These are phyloP conservation scores for Aspergillus novofumigatus DNA, from an alignment of 2,329 filamentous ascomycete species.

Conservation along the genomic window DNA sequence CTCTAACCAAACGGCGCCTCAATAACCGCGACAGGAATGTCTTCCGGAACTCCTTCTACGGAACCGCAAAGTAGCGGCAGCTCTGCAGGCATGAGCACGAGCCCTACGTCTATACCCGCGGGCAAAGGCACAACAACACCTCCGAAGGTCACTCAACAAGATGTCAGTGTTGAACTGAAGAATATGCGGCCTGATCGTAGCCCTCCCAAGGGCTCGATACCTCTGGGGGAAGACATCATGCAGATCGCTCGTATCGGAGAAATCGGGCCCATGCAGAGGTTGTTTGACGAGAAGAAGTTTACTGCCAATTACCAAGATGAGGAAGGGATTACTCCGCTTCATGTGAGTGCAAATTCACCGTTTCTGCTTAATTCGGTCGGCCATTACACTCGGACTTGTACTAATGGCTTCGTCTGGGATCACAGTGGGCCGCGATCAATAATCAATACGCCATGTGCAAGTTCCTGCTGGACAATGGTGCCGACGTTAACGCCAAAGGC, in stretches of 20 bases:
- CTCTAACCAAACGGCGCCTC: neutral
- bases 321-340: slow-evolving; percentile 91
- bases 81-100: slow-evolving; percentile 20
- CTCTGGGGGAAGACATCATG: slow-evolving; percentile 79
- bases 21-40: slow-evolving; percentile 15
- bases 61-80: slow-evolving; percentile 21
- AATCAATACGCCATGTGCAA: slow-evolving; percentile 97
- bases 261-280: slow-evolving; percentile 76
- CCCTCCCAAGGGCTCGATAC: slow-evolving; percentile 32
- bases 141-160: slow-evolving; percentile 28
- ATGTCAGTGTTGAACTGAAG: slow-evolving; percentile 38
- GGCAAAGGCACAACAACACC: slow-evolving; percentile 30
- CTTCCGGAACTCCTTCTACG: slow-evolving; percentile 23
- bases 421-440: slow-evolving; percentile 96
- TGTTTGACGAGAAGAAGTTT: slow-evolving; percentile 78
- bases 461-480: slow-evolving; percentile 80
- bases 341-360: slow-evolving; percentile 56
- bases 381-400: neutral
- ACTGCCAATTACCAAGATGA: slow-evolving; percentile 81
- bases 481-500: slow-evolving; percentile 90
- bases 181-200: slow-evolving; percentile 28
- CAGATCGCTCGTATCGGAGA: slow-evolving; percentile 88
- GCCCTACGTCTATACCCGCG: slow-evolving; percentile 22
- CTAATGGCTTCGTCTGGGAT: slow-evolving; percentile 13
- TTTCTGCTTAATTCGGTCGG: neutral